Conservation (phyloP, 2,329 filamentous ascomycete genomes). For the Periconia sp. region DNA sequence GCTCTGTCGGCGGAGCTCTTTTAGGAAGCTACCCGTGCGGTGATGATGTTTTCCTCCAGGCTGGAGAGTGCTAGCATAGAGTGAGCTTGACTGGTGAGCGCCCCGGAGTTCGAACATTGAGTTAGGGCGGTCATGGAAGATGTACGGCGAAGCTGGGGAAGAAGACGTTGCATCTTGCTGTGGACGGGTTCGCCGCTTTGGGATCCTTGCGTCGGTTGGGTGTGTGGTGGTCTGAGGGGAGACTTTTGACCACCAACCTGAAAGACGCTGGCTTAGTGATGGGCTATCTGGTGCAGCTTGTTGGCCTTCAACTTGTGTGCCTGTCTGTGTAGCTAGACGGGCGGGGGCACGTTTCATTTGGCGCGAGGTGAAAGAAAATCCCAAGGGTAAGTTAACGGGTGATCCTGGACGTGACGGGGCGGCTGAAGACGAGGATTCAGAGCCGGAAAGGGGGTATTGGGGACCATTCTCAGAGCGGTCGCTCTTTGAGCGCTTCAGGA, state of each 20-base stretch:
- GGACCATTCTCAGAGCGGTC: slow-evolving; percentile 15
- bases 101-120: slow-evolving; percentile 46
- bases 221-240: slow-evolving; percentile 29
- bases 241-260: slow-evolving; percentile 49
- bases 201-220: slow-evolving; percentile 7
- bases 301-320: slow-evolving; percentile 1
- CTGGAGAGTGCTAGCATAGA: too few relatives aligned
- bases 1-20: slow-evolving; percentile 54
- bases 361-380: slow-evolving; percentile 34
- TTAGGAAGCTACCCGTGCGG: slow-evolving; percentile 43
- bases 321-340: slow-evolving; percentile 10
- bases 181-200: slow-evolving; percentile 1
- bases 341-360: slow-evolving; percentile 18
- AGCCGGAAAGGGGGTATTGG: slow-evolving; percentile 29
- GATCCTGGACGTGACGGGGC: slow-evolving; percentile 32
- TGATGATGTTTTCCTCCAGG: too few relatives aligned
- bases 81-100: too few relatives aligned
- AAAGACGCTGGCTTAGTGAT: slow-evolving; percentile 35
- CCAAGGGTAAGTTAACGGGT: slow-evolving; percentile 33
- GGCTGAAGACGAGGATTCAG: slow-evolving; percentile 38
- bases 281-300: slow-evolving; percentile 32
- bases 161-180: slow-evolving; percentile 9
- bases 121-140: slow-evolving; percentile 34
- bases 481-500: slow-evolving; percentile 44
- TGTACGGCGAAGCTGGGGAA: slow-evolving; percentile 15